Conservation (phyloP, 306 rosid species). For the Cicer bijugum region DNA sequence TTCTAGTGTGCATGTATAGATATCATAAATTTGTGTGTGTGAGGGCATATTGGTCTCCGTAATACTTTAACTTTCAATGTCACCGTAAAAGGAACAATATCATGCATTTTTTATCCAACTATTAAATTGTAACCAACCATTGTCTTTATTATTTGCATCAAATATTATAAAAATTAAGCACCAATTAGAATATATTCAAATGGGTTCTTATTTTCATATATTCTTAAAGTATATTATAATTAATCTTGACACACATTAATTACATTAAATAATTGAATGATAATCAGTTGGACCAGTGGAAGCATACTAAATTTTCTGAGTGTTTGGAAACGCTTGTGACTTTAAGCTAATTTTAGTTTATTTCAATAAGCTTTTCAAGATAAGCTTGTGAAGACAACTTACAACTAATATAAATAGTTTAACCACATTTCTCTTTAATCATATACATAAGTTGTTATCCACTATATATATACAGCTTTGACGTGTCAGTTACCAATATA, state of each 20-base stretch:
- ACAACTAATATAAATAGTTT: neutral
- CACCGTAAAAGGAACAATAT: neutral
- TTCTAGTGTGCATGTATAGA: neutral
- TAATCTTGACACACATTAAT: neutral
- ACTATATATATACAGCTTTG: no score
- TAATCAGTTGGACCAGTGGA: no score
- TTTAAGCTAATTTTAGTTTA: no score
- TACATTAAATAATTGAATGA: no score
- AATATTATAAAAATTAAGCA: neutral
- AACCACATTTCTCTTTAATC: neutral
- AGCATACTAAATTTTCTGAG: no score
- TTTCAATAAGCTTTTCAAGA: neutral
- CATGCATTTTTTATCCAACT: constrained; percentile 8
- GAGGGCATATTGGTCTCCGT: neutral
- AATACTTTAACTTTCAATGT: neutral
- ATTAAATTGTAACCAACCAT: neutral
- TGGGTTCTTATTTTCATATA: neutral
- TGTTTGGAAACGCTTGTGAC: no score
- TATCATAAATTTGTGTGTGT: neutral
- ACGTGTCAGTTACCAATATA: no score
- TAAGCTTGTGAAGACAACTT: neutral
- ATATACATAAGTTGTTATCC: no score
- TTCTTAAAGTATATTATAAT: neutral
- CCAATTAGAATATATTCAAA: neutral
- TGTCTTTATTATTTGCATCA: neutral